Percentiles rank a stretch among this genome's conserved stretches.
These are phyloP conservation scores for Entomophthora muscae DNA, from an alignment of 371 early-diverging fungal species.

Conservation along the genomic window DNA sequence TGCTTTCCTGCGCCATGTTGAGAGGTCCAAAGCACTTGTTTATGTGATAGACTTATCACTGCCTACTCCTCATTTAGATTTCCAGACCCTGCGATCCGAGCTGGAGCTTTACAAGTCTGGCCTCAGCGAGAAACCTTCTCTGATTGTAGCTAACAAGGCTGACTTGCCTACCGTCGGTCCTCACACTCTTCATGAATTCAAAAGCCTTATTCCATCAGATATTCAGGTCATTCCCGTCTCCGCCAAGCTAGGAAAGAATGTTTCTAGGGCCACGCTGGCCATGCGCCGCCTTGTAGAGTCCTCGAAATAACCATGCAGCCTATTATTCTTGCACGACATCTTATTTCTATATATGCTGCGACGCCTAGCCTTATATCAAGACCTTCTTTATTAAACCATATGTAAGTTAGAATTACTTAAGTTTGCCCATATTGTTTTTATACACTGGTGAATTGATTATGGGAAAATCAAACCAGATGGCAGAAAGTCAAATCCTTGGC, in stretches of 20 bases:
- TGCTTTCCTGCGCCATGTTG: slow-evolving; percentile 83
- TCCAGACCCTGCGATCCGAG: slow-evolving; percentile 52
- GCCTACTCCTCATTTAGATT: slow-evolving; percentile 55
- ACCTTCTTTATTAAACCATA: no score
- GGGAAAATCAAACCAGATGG: no score
- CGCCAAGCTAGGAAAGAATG: slow-evolving; percentile 71
- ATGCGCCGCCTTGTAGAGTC: slow-evolving; percentile 46
- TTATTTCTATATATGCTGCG: no score
- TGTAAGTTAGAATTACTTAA: no score
- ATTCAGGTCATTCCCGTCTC: slow-evolving; percentile 70
- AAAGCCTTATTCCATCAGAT: slow-evolving; percentile 17
- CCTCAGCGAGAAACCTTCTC: slow-evolving; percentile 47
- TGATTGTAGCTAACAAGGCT: slow-evolving; percentile 90
- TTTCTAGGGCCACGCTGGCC: slow-evolving; percentile 47
- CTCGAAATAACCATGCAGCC: background rate
- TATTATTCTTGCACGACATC: no score
- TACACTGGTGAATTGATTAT: no score
- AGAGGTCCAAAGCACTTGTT: slow-evolving; percentile 68
- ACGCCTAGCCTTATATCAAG: no score
- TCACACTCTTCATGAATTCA: slow-evolving; percentile 32
- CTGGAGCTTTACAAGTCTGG: slow-evolving; percentile 66
- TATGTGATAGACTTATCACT: slow-evolving; percentile 72
- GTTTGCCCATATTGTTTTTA: no score
- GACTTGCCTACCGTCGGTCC: slow-evolving; percentile 48
- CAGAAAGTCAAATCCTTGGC: no score